Percentiles rank a stretch among this genome's conserved stretches.
Conservation (phyloP, 2,329 filamentous ascomycete species). For the Pseudogymnoascus sp. region DNA sequence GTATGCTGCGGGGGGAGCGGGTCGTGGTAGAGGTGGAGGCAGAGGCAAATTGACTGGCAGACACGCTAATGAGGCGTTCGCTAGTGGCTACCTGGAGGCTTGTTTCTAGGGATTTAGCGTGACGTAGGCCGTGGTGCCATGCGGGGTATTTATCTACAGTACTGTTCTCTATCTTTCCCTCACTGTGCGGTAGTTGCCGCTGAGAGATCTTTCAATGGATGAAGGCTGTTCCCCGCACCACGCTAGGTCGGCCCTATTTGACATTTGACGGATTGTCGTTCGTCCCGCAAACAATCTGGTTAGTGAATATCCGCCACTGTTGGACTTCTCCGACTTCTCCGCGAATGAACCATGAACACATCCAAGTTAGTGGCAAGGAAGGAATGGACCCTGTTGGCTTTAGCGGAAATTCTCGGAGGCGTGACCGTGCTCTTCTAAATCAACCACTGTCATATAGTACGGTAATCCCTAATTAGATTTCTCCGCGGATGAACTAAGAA, state of each 20-base stretch:
- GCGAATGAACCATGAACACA: neutral
- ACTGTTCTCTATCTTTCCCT: no score
- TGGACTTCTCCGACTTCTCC: neutral
- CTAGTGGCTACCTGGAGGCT: conserved; percentile 35
- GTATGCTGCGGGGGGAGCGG: conserved; percentile 22
- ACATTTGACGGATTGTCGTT: neutral
- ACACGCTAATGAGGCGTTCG: conserved; percentile 24
- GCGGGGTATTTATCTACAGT: neutral
- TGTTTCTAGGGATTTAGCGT: neutral
- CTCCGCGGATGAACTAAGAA: neutral
- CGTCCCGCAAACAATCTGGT: neutral
- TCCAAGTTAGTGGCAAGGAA: neutral
- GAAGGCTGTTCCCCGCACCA: neutral
- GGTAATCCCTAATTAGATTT: neutral
- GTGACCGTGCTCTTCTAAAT: neutral
- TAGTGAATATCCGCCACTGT: neutral
- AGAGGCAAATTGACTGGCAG: conserved; percentile 11
- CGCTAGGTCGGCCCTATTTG: neutral
- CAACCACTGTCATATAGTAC: neutral
- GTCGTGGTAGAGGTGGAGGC: neutral
- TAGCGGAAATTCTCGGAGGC: neutral
- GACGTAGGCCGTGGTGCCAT: neutral
- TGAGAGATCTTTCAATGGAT: neutral
- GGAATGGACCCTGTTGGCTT: neutral
- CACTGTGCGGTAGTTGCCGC: neutral